Evolutionary conservation across 2,329 filamentous ascomycete species (phyloP), one percentile per base, ranked within the genome.

Genomic region (Penicillium rolfsii): DNA sequence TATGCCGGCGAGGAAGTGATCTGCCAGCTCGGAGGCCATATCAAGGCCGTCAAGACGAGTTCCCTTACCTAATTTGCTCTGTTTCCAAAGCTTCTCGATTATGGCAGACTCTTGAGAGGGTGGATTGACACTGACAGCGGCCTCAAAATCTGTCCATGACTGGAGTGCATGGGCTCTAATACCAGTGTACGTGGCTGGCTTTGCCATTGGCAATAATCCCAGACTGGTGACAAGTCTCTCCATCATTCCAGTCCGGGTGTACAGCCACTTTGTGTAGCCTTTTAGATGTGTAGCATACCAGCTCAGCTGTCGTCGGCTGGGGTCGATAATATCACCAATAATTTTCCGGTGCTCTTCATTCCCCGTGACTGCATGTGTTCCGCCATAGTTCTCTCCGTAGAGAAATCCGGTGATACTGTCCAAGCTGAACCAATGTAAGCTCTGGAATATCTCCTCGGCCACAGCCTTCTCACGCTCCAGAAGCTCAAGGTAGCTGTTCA

Each of bases 321-420:
- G 79, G 67, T 84, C 77, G 5, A 83, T 61, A 22, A 85, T 82
- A 62, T 85, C 83, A 36, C 72, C 65, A 6, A 85, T 70, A 12
- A 85, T 72, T 1, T 64, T 69, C 11, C 79, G 71, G 66, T 84
- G 75, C 12, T 58, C 52, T 14, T 66, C 41, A 24, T 71, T 69
- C 0, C 81, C 81, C 4, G 28, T n/a, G 7, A 14, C 64, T 63
- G 9, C 84, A 63, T 0, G 68, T 0, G 83, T 85, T 2, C 73
- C 77, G 3, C 81, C 82, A 60, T 74, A 64, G 6, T 22, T 35
- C 3, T 70, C 64, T 2, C 83, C 83, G 59, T 84, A 85, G 0
- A 85, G 67, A 52, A 85, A 84, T 4, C 77, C 74, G 0, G 83
- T 84, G 61, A 85, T 84, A 53, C 73, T 78, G 67, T 86, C 83